Conservation (phyloP, 441 rosid species). For the Mallotus repandus region DNA sequence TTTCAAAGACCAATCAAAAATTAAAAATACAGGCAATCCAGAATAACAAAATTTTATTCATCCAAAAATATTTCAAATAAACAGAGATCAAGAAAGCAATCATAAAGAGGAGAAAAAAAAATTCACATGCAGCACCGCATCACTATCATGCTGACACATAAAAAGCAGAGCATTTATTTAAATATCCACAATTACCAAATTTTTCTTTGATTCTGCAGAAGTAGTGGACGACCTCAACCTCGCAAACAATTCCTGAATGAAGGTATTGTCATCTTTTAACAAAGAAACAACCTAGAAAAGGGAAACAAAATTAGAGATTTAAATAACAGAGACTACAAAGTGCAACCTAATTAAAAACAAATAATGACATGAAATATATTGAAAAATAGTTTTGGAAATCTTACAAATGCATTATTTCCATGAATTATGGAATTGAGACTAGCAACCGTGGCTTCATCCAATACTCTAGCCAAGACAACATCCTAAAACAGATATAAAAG, state of each 20-base stretch:
- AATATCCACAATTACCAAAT: constrained; percentile 63
- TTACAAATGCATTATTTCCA: constrained; percentile 91
- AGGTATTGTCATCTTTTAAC: constrained; percentile 89
- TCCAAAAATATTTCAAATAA: not conserved
- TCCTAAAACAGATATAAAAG: constrained; percentile 57
- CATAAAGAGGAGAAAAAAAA: not conserved
- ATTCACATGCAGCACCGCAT: not conserved
- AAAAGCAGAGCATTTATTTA: not conserved
- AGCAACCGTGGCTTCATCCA: constrained; percentile 90
- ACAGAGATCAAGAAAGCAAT: not conserved
- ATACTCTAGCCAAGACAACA: constrained; percentile 89
- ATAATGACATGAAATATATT: not conserved
- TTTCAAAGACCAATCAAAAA: not conserved
- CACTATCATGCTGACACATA: not conserved
- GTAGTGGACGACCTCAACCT: constrained; percentile 71
- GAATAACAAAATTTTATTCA: not conserved
- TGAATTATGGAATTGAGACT: constrained; percentile 92
- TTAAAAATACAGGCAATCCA: not conserved
- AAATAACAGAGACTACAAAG: constrained; percentile 6
- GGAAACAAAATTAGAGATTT: constrained; percentile 23
- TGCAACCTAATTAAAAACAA: not conserved
- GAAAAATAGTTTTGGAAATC: constrained; percentile 27
- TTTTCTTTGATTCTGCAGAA: constrained; percentile 83
- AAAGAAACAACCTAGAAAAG: constrained; percentile 77
- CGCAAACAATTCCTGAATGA: constrained; percentile 92